These are phyloP conservation scores for Pythium diclinum DNA, from an alignment of 352 stramenopile genomes.

Conservation along the genomic window DNA sequence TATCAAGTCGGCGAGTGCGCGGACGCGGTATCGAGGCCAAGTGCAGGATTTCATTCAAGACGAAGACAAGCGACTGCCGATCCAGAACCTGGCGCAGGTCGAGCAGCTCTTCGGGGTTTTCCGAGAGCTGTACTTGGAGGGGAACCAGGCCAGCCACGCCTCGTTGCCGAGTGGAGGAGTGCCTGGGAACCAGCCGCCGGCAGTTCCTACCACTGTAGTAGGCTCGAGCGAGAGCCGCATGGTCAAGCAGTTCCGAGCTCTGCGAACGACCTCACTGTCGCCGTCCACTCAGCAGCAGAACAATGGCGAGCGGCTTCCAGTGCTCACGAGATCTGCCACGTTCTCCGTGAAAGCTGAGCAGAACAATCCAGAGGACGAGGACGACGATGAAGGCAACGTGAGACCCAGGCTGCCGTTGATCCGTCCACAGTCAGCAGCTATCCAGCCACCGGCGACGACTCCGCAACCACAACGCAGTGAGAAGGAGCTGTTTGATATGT, in stretches of 20 bases:
- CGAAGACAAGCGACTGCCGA: slow-evolving; percentile 20
- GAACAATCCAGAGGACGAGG: slow-evolving; percentile 14
- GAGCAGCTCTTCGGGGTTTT: slow-evolving; percentile 45
- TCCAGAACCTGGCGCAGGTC: slow-evolving; percentile 49
- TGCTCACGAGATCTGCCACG: slow-evolving; percentile 2
- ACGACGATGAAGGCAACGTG: neutral
- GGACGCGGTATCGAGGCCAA: slow-evolving; percentile 26
- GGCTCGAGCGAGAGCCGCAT: slow-evolving; percentile 34
- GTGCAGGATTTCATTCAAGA: slow-evolving; percentile 40
- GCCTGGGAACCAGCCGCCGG: neutral
- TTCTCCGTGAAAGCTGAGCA: neutral
- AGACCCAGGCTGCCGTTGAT: neutral
- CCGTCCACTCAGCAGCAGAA: slow-evolving; percentile 13
- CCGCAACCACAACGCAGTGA: slow-evolving; percentile 26
- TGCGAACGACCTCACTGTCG: slow-evolving; percentile 30
- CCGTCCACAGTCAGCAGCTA: neutral
- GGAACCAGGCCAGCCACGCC: slow-evolving; percentile 9
- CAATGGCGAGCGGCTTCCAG: neutral
- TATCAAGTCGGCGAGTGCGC: slow-evolving; percentile 15
- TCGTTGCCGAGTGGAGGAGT: too few species aligned
- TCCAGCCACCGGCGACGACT: neutral
- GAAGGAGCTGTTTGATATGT: slow-evolving; percentile 57
- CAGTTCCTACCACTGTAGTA: neutral
- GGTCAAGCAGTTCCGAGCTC: slow-evolving; percentile 47
- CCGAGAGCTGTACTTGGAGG: slow-evolving; percentile 40